Evolutionary conservation across 75 land plant species (phyloP).

Genomic region (Cryptomeria japonica): DNA sequence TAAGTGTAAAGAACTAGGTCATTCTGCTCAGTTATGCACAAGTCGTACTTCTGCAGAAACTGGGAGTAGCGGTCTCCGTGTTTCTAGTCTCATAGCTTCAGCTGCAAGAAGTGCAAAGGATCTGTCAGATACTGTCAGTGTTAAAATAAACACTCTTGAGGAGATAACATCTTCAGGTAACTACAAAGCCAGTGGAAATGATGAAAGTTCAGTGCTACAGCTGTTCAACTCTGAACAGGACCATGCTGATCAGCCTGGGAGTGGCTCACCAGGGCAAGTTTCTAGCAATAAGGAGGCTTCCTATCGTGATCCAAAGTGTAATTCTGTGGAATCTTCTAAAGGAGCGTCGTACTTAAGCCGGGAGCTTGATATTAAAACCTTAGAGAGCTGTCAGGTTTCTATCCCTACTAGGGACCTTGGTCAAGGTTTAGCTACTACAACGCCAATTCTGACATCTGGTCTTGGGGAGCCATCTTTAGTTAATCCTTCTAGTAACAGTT

Average conservation of each 20-base stretch:
- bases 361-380: background rate
- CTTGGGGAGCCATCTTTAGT: background rate
- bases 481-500: background rate
- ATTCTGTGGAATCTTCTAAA: background rate
- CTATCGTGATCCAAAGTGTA: background rate
- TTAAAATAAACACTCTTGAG: constrained; percentile 39
- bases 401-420: background rate
- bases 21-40: constrained; percentile 37
- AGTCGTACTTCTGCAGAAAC: background rate
- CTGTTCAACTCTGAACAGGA: constrained; percentile 7
- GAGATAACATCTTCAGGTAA: constrained; percentile 32
- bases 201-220: constrained; percentile 14
- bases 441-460: background rate
- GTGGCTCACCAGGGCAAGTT: constrained; percentile 5
- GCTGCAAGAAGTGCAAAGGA: constrained; percentile 22
- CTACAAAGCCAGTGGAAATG: constrained; percentile 18
- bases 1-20: constrained; percentile 52
- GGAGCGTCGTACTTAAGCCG: background rate
- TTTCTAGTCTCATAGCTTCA: constrained; percentile 13
- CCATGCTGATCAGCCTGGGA: background rate
- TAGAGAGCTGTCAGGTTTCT: background rate
- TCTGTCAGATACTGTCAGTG: constrained; percentile 6
- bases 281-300: constrained; percentile 4
- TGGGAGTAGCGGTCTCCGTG: constrained; percentile 11
- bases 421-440: background rate